Evolutionary conservation across 176 grass and related monocot species (phyloP), one percentile per base, ranked within the genome.

Genomic region (Canna indica): DNA sequence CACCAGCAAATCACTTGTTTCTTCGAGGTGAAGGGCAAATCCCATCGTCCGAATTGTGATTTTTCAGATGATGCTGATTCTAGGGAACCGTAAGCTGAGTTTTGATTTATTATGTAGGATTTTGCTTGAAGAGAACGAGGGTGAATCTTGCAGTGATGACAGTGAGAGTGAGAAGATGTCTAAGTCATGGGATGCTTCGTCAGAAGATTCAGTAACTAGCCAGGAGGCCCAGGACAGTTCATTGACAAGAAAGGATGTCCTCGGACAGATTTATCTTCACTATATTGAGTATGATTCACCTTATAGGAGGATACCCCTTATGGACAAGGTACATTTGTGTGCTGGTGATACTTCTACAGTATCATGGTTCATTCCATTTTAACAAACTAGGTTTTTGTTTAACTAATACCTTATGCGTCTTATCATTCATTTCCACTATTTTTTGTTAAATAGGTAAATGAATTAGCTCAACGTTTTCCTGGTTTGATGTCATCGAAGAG

Each of bases 211-310:
- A 41, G n/a, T 58, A 0, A 59, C 38, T 20, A 25, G 24, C 20
- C 54, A 60, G 2, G n/a, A n/a, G n/a, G n/a, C n/a, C n/a, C n/a
- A n/a, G n/a, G 64, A 73, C 10, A 73, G 73, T 33, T 29, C 48
- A 42, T 31, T 16, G 11, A 11, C 5, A 36, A 46, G 34, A 41
- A 68, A 34, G 36, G 36, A 77, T 20, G 20, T 15, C 8, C 20
- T 77, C 14, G 86, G 65, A 30, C 50, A 84, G 16, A 58, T 90
- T 35, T 78, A 77, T 36, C 84, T 85, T 58, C 69, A 90, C 22
- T 85, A 79, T 77, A 75, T 83, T 32, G 90, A 95, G 75, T 47
- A 17, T 67, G 66, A 36, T 62, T 76, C 84, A 11, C 86, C 86
- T 68, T 82, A 85, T 28, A 79, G 75, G 70, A 95, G 86, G 70